Percentiles rank a stretch among this genome's conserved stretches.
phyloP scores from a whole-genome alignment of 345 rosid species.

The Eucalyptus grandis region DNA sequence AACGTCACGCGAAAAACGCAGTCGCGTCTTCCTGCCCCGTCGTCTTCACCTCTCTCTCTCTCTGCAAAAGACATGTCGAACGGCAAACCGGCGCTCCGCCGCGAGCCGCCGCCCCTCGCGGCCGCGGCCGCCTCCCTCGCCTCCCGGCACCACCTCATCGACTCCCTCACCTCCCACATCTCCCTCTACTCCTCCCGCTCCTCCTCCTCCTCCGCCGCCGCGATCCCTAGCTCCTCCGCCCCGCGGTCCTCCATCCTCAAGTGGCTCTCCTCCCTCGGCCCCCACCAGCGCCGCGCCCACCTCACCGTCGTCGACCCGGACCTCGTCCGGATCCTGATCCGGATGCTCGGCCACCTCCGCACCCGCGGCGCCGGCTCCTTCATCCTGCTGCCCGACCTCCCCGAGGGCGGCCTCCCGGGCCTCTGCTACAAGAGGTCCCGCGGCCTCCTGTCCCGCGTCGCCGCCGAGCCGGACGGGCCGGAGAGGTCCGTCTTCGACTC shows the following conservation, averaged over 20 bases:
- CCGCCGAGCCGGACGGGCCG: slow-evolving; percentile 41
- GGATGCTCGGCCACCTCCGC: slow-evolving; percentile 59
- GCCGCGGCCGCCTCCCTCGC: slow-evolving; percentile 8
- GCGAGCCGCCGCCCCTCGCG: not conserved
- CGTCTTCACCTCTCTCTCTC: not conserved
- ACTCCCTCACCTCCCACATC: slow-evolving; percentile 82
- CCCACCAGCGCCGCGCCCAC: slow-evolving; percentile 68
- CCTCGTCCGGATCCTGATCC: slow-evolving; percentile 53
- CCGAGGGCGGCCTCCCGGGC: slow-evolving; percentile 54
- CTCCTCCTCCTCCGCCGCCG: slow-evolving; percentile 8
- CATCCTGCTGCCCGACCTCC: slow-evolving; percentile 83
- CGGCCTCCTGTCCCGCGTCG: slow-evolving; percentile 61
- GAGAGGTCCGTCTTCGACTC: slow-evolving; percentile 49
- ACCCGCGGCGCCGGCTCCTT: slow-evolving; percentile 57
- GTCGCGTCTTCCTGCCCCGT: not conserved
- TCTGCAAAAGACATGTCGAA: slow-evolving; percentile 8
- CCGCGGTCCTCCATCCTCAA: slow-evolving; percentile 59
- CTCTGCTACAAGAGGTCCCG: slow-evolving; percentile 70
- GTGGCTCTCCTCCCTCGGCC: slow-evolving; percentile 79
- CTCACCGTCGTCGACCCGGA: slow-evolving; percentile 55
- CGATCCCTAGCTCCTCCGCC: slow-evolving; percentile 10
- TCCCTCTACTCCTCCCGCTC: slow-evolving; percentile 60
- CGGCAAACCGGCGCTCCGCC: slow-evolving; percentile 4
- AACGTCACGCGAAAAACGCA: not conserved
- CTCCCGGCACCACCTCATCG: slow-evolving; percentile 54